Evolutionary conservation across 169 alveolate genomes (phyloP).

Genomic region (Babesia caballi): DNA sequence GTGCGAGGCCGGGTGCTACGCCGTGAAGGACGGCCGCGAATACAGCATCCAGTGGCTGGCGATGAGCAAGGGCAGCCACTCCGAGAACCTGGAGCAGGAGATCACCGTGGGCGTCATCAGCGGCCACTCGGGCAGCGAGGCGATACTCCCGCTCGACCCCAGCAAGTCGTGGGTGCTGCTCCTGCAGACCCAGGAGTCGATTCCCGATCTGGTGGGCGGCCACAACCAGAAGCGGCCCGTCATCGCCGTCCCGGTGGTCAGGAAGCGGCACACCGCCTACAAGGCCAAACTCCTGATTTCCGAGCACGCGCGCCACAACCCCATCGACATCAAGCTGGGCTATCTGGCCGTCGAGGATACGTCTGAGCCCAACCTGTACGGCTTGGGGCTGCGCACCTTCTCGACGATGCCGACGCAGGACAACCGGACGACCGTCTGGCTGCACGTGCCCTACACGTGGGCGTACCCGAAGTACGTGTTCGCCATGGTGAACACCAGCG

Average conservation of each 20-base stretch:
- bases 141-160: conserved; percentile 54
- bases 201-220: not conserved
- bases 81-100: not conserved
- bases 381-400: not conserved
- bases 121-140: not conserved
- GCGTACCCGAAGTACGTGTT: not conserved
- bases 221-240: not conserved
- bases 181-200: conserved; percentile 25
- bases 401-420: not conserved
- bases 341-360: conserved; percentile 31
- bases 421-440: not conserved
- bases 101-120: conserved; percentile 14
- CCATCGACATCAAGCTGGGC: conserved; percentile 3
- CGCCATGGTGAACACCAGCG: not conserved
- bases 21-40: not conserved
- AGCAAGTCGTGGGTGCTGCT: conserved; percentile 32
- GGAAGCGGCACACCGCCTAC: not conserved
- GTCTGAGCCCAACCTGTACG: not conserved
- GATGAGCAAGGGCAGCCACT: conserved; percentile 51
- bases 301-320: not conserved
- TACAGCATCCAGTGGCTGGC: conserved; percentile 25
- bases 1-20: not conserved
- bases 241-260: not conserved
- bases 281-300: not conserved
- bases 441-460: conserved; percentile 32